Evolutionary conservation across 2,329 filamentous ascomycete species (phyloP).

Genomic region (Cercospora sp.): DNA sequence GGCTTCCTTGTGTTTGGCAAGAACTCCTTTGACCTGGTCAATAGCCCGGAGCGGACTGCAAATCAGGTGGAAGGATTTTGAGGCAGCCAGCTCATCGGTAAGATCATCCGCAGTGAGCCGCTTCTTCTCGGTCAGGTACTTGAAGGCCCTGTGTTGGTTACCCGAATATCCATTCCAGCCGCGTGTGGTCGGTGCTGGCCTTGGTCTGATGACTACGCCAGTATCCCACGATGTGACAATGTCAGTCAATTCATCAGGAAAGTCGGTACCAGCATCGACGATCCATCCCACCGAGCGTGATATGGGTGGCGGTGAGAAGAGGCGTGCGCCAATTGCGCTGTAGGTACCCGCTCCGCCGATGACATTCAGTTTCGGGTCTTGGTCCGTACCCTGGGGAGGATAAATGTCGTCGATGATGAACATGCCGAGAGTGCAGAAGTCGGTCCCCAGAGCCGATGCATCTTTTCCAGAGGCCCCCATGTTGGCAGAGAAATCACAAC

Average conservation of each 20-base stretch:
- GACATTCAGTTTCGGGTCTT: conserved; percentile 65
- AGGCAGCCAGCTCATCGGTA: conserved; percentile 63
- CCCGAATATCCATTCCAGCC: conserved; percentile 89
- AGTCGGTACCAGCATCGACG: conserved; percentile 85
- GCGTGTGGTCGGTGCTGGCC: conserved; percentile 75
- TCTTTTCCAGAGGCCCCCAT: background rate
- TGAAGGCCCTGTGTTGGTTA: conserved; percentile 61
- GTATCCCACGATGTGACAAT: conserved; percentile 76
- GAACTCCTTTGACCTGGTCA: conserved; percentile 71
- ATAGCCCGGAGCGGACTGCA: conserved; percentile 78
- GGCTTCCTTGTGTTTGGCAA: conserved; percentile 32
- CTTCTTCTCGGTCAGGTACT: conserved; percentile 83
- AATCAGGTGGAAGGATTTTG: conserved; percentile 82
- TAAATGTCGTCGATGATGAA: conserved; percentile 85
- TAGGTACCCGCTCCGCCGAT: conserved; percentile 89
- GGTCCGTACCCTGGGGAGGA: conserved; percentile 65
- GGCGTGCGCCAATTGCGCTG: conserved; percentile 80
- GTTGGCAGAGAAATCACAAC: background rate
- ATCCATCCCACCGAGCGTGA: conserved; percentile 82
- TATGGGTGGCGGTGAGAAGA: conserved; percentile 75
- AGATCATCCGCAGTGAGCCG: conserved; percentile 75
- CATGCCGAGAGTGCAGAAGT: conserved; percentile 64
- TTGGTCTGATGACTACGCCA: conserved; percentile 64
- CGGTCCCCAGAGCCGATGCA: conserved; percentile 38
- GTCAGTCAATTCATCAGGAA: conserved; percentile 65